A percentile compares a stretch with the other conserved stretches of the same genome.
phyloP scores from a whole-genome alignment of 2,329 filamentous ascomycete genomes.

The Colletotrichum graminicola region DNA sequence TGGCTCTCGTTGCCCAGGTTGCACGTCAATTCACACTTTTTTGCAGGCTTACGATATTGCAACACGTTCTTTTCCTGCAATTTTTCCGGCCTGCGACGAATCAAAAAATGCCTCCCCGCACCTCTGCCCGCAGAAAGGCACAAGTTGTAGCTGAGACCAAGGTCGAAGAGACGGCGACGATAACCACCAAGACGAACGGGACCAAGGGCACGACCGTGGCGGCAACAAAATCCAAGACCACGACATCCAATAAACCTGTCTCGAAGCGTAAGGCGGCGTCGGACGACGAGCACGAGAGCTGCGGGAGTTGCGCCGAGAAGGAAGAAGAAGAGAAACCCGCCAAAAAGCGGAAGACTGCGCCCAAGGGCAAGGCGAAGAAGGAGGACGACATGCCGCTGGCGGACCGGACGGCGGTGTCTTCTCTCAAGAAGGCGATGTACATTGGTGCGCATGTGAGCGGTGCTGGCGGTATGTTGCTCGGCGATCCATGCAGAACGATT shows the following conservation, averaged over 20 bases:
- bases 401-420: slow-evolving; percentile 71
- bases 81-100: neutral
- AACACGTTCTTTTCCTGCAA: too few species aligned
- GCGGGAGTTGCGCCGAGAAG: slow-evolving; percentile 43
- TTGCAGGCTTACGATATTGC: neutral
- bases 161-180: slow-evolving; percentile 44
- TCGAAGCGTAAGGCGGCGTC: slow-evolving; percentile 51
- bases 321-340: slow-evolving; percentile 45
- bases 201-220: slow-evolving; percentile 29
- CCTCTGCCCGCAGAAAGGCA: slow-evolving; percentile 51
- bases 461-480: slow-evolving; percentile 77
- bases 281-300: slow-evolving; percentile 46
- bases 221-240: slow-evolving; percentile 30
- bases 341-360: slow-evolving; percentile 59
- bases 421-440: slow-evolving; percentile 78
- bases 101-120: slow-evolving; percentile 50
- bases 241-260: slow-evolving; percentile 40
- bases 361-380: slow-evolving; percentile 50
- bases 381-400: slow-evolving; percentile 72
- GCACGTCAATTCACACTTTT: neutral
- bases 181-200: slow-evolving; percentile 39
- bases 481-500: slow-evolving; percentile 2
- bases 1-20: neutral
- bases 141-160: slow-evolving; percentile 46
- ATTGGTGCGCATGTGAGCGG: slow-evolving; percentile 93